Evolutionary conservation across 2,329 filamentous ascomycete genomes (phyloP).

Genomic region (Penicillium sp.): DNA sequence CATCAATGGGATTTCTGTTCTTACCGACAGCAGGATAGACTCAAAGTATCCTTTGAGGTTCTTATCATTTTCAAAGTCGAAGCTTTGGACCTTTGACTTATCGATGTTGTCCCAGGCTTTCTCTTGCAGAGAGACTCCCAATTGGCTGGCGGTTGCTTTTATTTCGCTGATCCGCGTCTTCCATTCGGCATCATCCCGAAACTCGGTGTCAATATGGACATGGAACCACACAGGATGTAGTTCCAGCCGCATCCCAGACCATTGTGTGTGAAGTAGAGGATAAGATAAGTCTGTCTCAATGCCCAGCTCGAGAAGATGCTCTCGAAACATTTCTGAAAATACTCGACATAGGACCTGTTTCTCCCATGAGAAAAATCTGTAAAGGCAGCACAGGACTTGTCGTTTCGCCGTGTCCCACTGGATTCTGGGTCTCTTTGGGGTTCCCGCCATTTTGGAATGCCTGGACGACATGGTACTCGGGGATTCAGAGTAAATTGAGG

Average conservation of each 20-base stretch:
- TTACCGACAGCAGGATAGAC: neutral
- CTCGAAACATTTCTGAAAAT: constrained; percentile 29
- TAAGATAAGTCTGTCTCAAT: constrained; percentile 14
- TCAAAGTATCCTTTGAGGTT: neutral
- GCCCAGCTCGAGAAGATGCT: constrained; percentile 19
- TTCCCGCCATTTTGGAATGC: neutral
- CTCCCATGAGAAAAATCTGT: constrained; percentile 22
- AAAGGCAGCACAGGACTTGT: constrained; percentile 26
- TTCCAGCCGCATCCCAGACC: constrained; percentile 17
- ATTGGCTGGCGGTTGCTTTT: constrained; percentile 2
- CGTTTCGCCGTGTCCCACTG: neutral
- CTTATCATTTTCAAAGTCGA: neutral
- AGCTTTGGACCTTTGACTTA: neutral
- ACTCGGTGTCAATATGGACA: constrained; percentile 23
- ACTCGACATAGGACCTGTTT: constrained; percentile 16
- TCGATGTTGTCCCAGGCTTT: neutral
- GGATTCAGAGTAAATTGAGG: neutral
- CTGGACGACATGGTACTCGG: neutral
- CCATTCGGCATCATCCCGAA: constrained; percentile 18
- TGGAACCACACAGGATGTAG: constrained; percentile 22
- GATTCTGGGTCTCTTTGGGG: neutral
- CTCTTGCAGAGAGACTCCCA: constrained; percentile 5
- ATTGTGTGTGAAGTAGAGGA: constrained; percentile 21
- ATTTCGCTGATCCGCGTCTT: constrained; percentile 11
- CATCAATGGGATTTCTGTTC: neutral